Percentiles rank a stretch among this genome's conserved stretches.
Evolutionary conservation across 163 green algal species (phyloP).

Genomic region (Dunaliella salina): DNA sequence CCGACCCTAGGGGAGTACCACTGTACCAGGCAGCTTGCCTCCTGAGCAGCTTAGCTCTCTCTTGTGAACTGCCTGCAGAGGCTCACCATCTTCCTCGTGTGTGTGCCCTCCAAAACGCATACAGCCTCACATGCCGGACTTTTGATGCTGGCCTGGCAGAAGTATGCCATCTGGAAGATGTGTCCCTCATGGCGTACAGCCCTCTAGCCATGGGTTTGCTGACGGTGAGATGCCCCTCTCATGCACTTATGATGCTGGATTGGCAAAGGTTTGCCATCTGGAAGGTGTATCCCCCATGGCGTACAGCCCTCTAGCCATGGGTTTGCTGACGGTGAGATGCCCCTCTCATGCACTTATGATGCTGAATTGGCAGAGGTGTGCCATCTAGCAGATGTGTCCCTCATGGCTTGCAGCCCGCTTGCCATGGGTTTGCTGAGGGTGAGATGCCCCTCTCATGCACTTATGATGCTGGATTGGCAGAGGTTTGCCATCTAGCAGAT

Average conservation of each 20-base stretch:
- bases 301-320: conserved; percentile 90
- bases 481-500: conserved; percentile 71
- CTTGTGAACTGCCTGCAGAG: background rate
- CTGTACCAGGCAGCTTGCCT: no score
- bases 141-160: conserved; percentile 81
- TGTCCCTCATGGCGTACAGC: conserved; percentile 83
- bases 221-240: conserved; percentile 39
- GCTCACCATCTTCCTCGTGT: conserved; percentile 35
- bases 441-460: conserved; percentile 9
- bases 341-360: conserved; percentile 57
- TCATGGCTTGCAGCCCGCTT: conserved; percentile 89
- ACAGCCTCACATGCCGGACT: conserved; percentile 80
- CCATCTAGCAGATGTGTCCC: conserved; percentile 57
- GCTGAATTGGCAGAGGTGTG: conserved; percentile 74
- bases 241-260: conserved; percentile 61
- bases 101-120: conserved; percentile 79
- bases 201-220: conserved; percentile 90
- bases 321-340: conserved; percentile 69
- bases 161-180: conserved; percentile 66
- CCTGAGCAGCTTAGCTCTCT: no score
- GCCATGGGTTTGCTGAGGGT: conserved; percentile 89
- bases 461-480: conserved; percentile 74
- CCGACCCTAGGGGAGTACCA: no score
- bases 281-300: conserved; percentile 74
- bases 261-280: conserved; percentile 77